A percentile compares a stretch with the other conserved stretches of the same genome.
Evolutionary conservation across 495 filamentous ascomycete species (phyloP).

Genomic region (Xylaria cubensis): DNA sequence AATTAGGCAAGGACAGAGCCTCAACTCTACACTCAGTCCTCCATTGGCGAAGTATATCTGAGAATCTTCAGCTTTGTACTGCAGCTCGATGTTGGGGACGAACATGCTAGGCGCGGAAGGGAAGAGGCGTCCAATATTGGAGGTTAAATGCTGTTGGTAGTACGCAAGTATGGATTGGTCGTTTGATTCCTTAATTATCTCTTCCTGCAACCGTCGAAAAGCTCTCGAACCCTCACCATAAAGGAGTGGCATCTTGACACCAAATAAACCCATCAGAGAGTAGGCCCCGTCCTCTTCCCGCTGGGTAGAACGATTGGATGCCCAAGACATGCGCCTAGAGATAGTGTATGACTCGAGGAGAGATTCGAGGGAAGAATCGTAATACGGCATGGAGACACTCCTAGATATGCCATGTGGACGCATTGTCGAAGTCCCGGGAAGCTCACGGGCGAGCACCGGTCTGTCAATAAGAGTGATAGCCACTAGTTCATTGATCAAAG

Average conservation of each 20-base stretch:
- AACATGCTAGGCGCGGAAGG: background rate
- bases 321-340: background rate
- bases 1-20: background rate
- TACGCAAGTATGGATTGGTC: constrained; percentile 3
- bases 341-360: background rate
- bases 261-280: too few species aligned
- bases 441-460: background rate
- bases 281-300: background rate
- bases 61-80: background rate
- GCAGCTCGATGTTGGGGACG: background rate
- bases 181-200: background rate
- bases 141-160: background rate
- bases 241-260: background rate
- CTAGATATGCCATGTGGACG: background rate
- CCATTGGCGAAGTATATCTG: background rate
- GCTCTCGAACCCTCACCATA: background rate
- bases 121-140: background rate
- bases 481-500: background rate
- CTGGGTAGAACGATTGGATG: background rate
- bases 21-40: background rate
- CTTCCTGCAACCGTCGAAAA: background rate
- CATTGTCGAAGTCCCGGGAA: background rate
- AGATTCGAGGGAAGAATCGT: background rate
- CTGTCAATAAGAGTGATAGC: background rate
- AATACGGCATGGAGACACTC: background rate